phyloP scores from a whole-genome alignment of 1,284 basidiomycete species.

The Violaceomyces palustris region DNA sequence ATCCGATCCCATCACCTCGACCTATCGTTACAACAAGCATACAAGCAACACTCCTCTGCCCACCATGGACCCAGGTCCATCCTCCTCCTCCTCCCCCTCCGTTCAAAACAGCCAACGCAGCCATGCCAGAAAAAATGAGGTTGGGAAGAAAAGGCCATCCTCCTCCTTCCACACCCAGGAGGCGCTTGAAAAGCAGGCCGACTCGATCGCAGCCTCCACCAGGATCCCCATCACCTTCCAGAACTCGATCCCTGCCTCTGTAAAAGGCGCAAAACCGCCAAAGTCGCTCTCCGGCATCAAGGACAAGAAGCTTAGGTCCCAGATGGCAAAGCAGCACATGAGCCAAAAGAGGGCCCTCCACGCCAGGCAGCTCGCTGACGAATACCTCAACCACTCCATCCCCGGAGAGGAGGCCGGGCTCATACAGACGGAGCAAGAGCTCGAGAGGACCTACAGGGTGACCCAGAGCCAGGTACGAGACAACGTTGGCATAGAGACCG shows the following conservation, averaged over 20 bases:
- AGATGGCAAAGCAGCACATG: constrained; percentile 40
- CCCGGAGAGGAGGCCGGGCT: constrained; percentile 61
- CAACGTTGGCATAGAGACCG: constrained; percentile 68
- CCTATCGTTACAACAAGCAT: too few relatives aligned
- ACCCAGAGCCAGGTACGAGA: constrained; percentile 72
- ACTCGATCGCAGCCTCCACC: constrained; percentile 41
- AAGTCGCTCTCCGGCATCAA: constrained; percentile 34
- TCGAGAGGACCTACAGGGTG: constrained; percentile 86
- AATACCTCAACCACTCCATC: constrained; percentile 39
- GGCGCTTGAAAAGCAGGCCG: constrained; percentile 36
- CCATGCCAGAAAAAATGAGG: too few relatives aligned
- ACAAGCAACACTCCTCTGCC: too few relatives aligned
- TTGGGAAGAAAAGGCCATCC: too few relatives aligned
- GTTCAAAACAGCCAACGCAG: too few relatives aligned
- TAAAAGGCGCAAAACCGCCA: constrained; percentile 36
- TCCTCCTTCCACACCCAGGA: constrained; percentile 19
- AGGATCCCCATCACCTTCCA: constrained; percentile 41
- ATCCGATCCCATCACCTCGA: too few relatives aligned
- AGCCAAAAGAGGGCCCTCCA: constrained; percentile 40
- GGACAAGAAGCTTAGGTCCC: constrained; percentile 50
- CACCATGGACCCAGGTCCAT: too few relatives aligned
- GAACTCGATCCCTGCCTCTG: constrained; percentile 28
- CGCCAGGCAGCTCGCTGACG: constrained; percentile 44
- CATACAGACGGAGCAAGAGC: constrained; percentile 67
- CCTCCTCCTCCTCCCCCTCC: too few relatives aligned